phyloP scores from a whole-genome alignment of 2,329 filamentous ascomycete species.

The Colletotrichum coccodes region DNA sequence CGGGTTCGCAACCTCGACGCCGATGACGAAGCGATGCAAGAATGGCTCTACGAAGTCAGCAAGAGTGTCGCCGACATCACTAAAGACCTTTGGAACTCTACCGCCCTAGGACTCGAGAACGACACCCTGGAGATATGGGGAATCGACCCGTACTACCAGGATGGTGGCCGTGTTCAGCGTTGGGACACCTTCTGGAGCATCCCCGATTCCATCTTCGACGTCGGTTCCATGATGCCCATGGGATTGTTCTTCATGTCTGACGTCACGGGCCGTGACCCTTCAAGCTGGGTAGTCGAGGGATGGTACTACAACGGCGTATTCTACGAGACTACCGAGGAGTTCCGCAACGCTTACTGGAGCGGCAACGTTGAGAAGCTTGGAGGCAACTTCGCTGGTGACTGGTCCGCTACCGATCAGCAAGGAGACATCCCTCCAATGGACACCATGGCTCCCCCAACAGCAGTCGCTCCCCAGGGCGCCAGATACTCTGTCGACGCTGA shows the following conservation, averaged over 20 bases:
- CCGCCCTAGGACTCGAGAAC: constrained; percentile 47
- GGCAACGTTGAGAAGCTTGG: constrained; percentile 57
- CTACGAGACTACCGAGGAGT: constrained; percentile 59
- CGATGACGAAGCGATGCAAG: constrained; percentile 41
- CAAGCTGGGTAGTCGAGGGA: constrained; percentile 59
- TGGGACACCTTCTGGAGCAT: constrained; percentile 59
- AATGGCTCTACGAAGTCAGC: constrained; percentile 48
- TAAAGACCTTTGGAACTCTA: constrained; percentile 53
- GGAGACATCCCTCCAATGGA: constrained; percentile 48
- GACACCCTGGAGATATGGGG: constrained; percentile 53
- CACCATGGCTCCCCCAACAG: constrained; percentile 38
- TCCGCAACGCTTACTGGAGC: constrained; percentile 54
- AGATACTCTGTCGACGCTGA: constrained; percentile 54
- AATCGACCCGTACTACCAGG: constrained; percentile 54
- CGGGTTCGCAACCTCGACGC: constrained; percentile 51
- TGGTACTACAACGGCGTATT: constrained; percentile 66
- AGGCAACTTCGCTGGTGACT: constrained; percentile 58
- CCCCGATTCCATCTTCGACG: constrained; percentile 51
- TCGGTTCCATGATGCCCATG: constrained; percentile 55
- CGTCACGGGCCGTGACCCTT: constrained; percentile 60
- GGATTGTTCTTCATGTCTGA: constrained; percentile 56
- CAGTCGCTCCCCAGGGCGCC: constrained; percentile 46
- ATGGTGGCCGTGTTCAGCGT: constrained; percentile 51
- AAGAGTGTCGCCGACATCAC: constrained; percentile 49
- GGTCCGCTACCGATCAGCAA: constrained; percentile 53